Percentiles rank a stretch among this genome's conserved stretches.
Conservation (phyloP, 495 filamentous ascomycete genomes). For the Daldinia decipiens region DNA sequence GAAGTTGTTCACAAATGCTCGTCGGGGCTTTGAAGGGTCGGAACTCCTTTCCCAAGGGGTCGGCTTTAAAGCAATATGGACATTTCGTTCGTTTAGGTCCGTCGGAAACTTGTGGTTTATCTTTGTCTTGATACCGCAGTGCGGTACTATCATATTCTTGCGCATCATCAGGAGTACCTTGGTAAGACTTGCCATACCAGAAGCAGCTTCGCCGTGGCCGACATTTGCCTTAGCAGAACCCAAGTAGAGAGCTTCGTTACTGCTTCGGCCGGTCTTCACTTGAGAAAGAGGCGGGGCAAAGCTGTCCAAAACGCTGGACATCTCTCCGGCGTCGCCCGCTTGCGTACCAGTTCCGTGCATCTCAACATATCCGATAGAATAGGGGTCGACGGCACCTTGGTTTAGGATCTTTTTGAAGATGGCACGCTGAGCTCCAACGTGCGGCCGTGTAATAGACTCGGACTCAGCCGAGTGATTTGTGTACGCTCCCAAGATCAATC, state of each 20-base stretch:
- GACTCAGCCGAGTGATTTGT: constrained; percentile 60
- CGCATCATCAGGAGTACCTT: constrained; percentile 82
- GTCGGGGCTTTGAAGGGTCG: constrained; percentile 42
- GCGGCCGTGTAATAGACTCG: constrained; percentile 59
- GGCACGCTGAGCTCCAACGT: constrained; percentile 54
- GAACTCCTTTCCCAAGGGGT: constrained; percentile 52
- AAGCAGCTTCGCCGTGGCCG: constrained; percentile 60
- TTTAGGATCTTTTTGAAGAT: constrained; percentile 4
- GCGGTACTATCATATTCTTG: constrained; percentile 75
- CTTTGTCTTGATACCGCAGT: constrained; percentile 54
- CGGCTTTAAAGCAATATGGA: constrained; percentile 59
- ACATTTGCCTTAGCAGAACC: constrained; percentile 62
- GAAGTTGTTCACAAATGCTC: constrained; percentile 65
- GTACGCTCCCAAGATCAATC: constrained; percentile 58
- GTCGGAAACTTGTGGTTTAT: constrained; percentile 72
- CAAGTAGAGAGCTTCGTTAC: constrained; percentile 56
- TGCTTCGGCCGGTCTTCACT: constrained; percentile 8
- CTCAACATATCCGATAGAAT: constrained; percentile 53
- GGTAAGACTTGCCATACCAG: constrained; percentile 56
- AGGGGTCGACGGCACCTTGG: constrained; percentile 49
- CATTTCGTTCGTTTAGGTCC: constrained; percentile 65
- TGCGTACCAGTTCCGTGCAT: constrained; percentile 61
- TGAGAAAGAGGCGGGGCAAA: constrained; percentile 54
- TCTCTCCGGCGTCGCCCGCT: constrained; percentile 67
- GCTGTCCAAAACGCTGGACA: constrained; percentile 70